phyloP scores from a whole-genome alignment of 2,329 filamentous ascomycete genomes.

The Trichoderma oligosporum region DNA sequence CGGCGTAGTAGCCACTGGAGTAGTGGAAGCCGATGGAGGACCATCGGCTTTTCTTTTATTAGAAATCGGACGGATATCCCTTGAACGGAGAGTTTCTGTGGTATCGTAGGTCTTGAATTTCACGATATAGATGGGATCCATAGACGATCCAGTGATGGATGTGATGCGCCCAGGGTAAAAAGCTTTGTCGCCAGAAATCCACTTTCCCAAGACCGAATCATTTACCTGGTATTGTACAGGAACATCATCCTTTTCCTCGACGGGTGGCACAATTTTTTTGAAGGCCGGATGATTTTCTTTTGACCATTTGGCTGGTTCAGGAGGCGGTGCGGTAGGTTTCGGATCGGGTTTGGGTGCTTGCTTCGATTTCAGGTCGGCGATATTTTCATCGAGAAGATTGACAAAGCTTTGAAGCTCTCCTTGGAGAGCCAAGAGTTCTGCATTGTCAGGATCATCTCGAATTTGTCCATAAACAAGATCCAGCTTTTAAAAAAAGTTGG shows the following conservation, averaged over 20 bases:
- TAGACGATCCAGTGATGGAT: conserved; percentile 87
- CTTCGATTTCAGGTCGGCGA: conserved; percentile 69
- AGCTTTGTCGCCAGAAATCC: conserved; percentile 80
- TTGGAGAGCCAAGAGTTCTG: conserved; percentile 72
- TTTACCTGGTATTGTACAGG: conserved; percentile 73
- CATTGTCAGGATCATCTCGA: conserved; percentile 74
- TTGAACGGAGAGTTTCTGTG: conserved; percentile 74
- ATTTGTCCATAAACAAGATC: conserved; percentile 73
- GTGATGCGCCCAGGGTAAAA: conserved; percentile 94
- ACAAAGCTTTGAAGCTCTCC: conserved; percentile 80
- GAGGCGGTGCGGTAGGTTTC: conserved; percentile 31
- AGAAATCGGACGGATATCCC: conserved; percentile 77
- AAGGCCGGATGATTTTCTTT: conserved; percentile 76
- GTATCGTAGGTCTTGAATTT: conserved; percentile 90
- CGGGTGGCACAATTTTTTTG: conserved; percentile 48
- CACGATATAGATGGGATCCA: conserved; percentile 87
- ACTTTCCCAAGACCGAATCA: conserved; percentile 86
- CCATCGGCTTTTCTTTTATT: conserved; percentile 86
- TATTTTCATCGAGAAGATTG: conserved; percentile 70
- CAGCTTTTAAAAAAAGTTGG: conserved; percentile 58
- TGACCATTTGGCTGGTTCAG: conserved; percentile 69
- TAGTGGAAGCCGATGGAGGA: conserved; percentile 46
- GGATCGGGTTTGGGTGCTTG: conserved; percentile 41
- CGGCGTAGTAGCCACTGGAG: conserved; percentile 36
- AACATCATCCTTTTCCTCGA: conserved; percentile 51